These are phyloP conservation scores for Pisolithus orientalis DNA, from an alignment of 768 basidiomycete genomes.

Conservation along the genomic window DNA sequence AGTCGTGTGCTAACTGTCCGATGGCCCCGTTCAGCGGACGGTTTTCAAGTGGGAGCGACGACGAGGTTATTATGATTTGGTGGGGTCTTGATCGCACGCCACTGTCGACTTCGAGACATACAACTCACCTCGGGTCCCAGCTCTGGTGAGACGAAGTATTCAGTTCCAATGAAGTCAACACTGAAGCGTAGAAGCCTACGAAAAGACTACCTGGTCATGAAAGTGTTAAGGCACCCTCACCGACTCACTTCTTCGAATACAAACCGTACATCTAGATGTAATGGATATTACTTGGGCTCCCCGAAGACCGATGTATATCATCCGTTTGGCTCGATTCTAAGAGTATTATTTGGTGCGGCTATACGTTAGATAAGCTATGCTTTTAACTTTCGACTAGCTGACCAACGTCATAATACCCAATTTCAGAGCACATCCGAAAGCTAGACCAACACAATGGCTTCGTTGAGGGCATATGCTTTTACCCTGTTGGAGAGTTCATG, in stretches of 20 bases:
- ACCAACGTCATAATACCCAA: neutral
- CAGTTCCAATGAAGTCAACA: conserved; percentile 92
- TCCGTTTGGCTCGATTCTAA: conserved; percentile 90
- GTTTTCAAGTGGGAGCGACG: conserved; percentile 97
- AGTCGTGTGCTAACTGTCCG: conserved; percentile 88
- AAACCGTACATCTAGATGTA: conserved; percentile 54
- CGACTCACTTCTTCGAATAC: conserved; percentile 3
- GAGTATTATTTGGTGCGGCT: conserved; percentile 92
- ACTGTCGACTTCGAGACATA: conserved; percentile 1
- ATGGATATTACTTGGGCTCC: conserved; percentile 94
- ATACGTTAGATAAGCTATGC: conserved; percentile 62
- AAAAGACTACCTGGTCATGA: conserved; percentile 91
- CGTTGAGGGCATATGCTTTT: conserved; percentile 98
- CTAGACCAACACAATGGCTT: conserved; percentile 91
- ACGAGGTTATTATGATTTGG: conserved; percentile 94
- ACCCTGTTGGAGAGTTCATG: conserved; percentile 95
- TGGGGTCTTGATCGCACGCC: conserved; percentile 72
- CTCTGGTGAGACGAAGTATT: conserved; percentile 78
- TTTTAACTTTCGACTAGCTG: neutral
- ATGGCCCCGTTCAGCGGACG: conserved; percentile 94
- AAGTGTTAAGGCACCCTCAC: conserved; percentile 54
- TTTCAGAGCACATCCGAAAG: conserved; percentile 70
- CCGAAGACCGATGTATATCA: conserved; percentile 86
- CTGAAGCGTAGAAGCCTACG: conserved; percentile 95
- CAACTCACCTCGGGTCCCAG: conserved; percentile 29